Evolutionary conservation across 2,329 filamentous ascomycete species (phyloP).

Genomic region (Fonsecaea pugnacius): DNA sequence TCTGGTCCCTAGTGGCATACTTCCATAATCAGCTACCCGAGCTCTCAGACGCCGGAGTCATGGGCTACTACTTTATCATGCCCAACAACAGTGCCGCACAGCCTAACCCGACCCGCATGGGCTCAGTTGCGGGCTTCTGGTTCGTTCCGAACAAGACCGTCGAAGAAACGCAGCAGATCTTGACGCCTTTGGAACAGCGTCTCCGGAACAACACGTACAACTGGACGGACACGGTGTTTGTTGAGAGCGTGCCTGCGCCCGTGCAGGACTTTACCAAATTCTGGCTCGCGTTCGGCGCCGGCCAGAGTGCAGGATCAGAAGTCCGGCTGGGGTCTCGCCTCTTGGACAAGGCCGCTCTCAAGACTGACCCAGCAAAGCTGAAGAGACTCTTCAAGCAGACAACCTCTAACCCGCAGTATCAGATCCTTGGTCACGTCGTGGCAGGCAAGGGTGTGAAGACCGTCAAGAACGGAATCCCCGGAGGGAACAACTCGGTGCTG

Average conservation of each 20-base stretch:
- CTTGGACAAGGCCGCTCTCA: slow-evolving; percentile 25
- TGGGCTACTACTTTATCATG: slow-evolving; percentile 31
- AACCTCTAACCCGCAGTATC: slow-evolving; percentile 30
- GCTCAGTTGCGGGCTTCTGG: slow-evolving; percentile 29
- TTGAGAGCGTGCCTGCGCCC: slow-evolving; percentile 39
- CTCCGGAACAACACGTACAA: slow-evolving; percentile 29
- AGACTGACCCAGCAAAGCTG: slow-evolving; percentile 27
- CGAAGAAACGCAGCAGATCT: slow-evolving; percentile 21
- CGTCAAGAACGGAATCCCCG: slow-evolving; percentile 36
- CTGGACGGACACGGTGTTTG: slow-evolving; percentile 36
- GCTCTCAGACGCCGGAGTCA: slow-evolving; percentile 28
- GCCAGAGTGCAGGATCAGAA: slow-evolving; percentile 24
- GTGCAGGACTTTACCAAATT: slow-evolving; percentile 38
- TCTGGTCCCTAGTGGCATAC: slow-evolving; percentile 56
- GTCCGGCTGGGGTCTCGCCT: slow-evolving; percentile 32
- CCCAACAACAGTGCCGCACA: slow-evolving; percentile 31
- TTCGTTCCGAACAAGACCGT: slow-evolving; percentile 30
- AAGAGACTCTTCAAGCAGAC: slow-evolving; percentile 33
- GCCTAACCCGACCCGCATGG: slow-evolving; percentile 15
- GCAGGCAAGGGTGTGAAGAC: slow-evolving; percentile 39
- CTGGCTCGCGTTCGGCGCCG: slow-evolving; percentile 8
- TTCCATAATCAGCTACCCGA: slow-evolving; percentile 40
- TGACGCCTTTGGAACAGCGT: slow-evolving; percentile 32
- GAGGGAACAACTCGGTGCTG: slow-evolving; percentile 37
- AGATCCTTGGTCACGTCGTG: slow-evolving; percentile 30